These are phyloP conservation scores for Yamadazyma kitorensis DNA, from an alignment of 805 yeast species.

Conservation along the genomic window DNA sequence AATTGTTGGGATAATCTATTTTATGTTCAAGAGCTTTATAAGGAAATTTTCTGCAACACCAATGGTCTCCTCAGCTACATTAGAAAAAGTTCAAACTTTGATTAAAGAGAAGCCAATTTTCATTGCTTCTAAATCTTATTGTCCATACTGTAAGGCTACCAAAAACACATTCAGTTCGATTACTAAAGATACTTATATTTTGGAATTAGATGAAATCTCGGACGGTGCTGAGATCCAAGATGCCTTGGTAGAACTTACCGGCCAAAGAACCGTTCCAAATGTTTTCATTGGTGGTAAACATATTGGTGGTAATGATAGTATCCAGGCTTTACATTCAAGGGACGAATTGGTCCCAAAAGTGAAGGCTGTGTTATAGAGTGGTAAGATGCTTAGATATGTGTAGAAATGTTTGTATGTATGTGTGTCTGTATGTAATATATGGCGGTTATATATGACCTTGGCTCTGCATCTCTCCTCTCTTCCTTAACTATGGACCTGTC, in stretches of 20 bases:
- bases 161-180: constrained; percentile 42
- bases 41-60: constrained; percentile 14
- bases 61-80: constrained; percentile 60
- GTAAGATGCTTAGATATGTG: not conserved
- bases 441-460: too few relatives aligned
- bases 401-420: too few relatives aligned
- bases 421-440: too few relatives aligned
- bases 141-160: constrained; percentile 43
- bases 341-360: constrained; percentile 54
- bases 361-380: constrained; percentile 36
- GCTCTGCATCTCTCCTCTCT: too few relatives aligned
- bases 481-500: too few relatives aligned
- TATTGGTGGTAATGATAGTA: constrained; percentile 92
- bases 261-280: constrained; percentile 93
- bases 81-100: constrained; percentile 57
- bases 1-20: constrained; percentile 3
- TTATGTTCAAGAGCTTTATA: constrained; percentile 9
- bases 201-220: constrained; percentile 53
- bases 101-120: constrained; percentile 67
- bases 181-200: constrained; percentile 46
- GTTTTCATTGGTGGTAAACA: constrained; percentile 88
- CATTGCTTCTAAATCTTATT: constrained; percentile 68
- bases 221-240: constrained; percentile 83
- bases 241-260: constrained; percentile 72
- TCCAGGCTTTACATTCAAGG: constrained; percentile 63